Evolutionary conservation across 129 eudicot species (phyloP).

Genomic region (Lonicera japonica): DNA sequence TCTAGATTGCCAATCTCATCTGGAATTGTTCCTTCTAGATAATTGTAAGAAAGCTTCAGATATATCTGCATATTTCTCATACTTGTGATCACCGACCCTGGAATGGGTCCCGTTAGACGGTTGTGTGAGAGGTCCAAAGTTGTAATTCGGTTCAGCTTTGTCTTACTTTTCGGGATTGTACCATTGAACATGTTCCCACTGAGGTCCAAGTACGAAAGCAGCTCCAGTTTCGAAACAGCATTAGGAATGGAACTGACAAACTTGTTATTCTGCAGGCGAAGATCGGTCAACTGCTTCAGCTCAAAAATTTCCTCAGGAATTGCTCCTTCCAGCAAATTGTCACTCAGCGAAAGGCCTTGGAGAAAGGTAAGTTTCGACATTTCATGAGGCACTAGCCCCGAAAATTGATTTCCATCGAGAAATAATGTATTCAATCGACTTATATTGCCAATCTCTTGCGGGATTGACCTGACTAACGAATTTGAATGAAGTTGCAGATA

Average conservation of each 20-base stretch:
- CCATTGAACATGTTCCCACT: slow-evolving; percentile 67
- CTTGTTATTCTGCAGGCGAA: slow-evolving; percentile 43
- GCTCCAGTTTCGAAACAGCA: slow-evolving; percentile 43
- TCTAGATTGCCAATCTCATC: slow-evolving; percentile 53
- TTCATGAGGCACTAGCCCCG: slow-evolving; percentile 57
- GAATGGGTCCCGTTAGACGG: slow-evolving; percentile 46
- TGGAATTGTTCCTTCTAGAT: slow-evolving; percentile 50
- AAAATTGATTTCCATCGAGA: slow-evolving; percentile 37
- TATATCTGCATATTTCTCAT: slow-evolving; percentile 54
- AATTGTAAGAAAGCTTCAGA: slow-evolving; percentile 62
- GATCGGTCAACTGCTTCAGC: slow-evolving; percentile 44
- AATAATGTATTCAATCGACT: slow-evolving; percentile 32
- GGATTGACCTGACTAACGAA: slow-evolving; percentile 49
- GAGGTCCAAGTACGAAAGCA: slow-evolving; percentile 52
- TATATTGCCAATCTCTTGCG: slow-evolving; percentile 57
- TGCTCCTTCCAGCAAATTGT: slow-evolving; percentile 57
- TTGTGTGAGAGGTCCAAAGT: slow-evolving; percentile 62
- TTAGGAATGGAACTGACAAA: slow-evolving; percentile 50
- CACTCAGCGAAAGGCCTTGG: slow-evolving; percentile 41
- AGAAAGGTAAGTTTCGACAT: slow-evolving; percentile 50
- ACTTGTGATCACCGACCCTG: slow-evolving; percentile 41
- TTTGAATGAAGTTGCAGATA: slow-evolving; percentile 27
- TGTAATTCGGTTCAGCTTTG: slow-evolving; percentile 28
- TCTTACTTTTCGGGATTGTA: slow-evolving; percentile 44
- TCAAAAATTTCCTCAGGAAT: slow-evolving; percentile 53